Evolutionary conservation across 306 rosid species (phyloP), one percentile per base, ranked within the genome.

Genomic region (Malus asiatica): DNA sequence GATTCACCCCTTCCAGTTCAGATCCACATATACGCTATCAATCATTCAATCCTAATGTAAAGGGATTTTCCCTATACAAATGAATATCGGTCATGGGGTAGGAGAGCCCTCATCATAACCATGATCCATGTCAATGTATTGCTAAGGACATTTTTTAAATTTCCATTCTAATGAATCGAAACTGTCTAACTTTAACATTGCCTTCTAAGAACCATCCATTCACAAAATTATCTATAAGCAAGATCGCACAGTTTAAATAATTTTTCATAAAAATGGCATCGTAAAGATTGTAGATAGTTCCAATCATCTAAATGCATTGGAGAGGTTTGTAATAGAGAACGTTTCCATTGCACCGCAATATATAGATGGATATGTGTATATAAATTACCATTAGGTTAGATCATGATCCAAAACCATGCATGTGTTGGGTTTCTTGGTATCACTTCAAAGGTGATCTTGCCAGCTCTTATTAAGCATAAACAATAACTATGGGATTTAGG

Each of bases 391-490:
- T 70, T 83, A 79, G 82, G 73, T 87, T 68, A 80, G 88, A 82
- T 84, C 19, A 46, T 46, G 52, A 46, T 46, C 53, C 81, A 85
- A 83, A 77, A 71, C 84, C 86, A 75, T 75, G 64, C 88, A 86
- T 81, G 87, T 87, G 91, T 83, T 77, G 76, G 68, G 87, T 80
- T 83, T 78, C 79, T 81, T 77, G 76, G 68, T 63, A 76, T 74
- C 75, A 76, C 14, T 48, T 76, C 52, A 52, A 83, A 30, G 74
- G 38, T 57, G 81, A 68, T 51, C 73, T 75, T 30, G 70, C 70
- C 68, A 77, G 69, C 72, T 52, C 73, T 57, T 48, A 29, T 65
- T 30, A 53, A 65, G 82, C 25, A 64, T 57, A 68, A 52, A 78
- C 51, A 25, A 61, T 18, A 59, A 20, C 15, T 27, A 20, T 1